Evolutionary conservation across 2,329 filamentous ascomycete genomes (phyloP).

Genomic region (Trichophyton verrucosum): DNA sequence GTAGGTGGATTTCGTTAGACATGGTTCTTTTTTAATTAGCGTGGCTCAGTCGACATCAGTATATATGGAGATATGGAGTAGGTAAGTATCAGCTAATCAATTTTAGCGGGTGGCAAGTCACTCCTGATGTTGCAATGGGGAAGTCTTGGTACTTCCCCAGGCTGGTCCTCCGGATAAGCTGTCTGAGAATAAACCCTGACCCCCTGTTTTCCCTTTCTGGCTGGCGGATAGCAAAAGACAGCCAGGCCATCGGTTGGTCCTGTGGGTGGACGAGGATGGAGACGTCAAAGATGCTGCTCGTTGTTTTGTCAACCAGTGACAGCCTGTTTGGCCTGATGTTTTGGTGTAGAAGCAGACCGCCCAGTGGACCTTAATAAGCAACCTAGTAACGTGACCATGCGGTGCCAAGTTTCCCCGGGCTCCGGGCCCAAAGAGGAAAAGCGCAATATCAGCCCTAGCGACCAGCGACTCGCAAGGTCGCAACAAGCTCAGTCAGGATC

Average conservation of each 20-base stretch:
- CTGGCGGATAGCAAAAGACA: too few relatives aligned
- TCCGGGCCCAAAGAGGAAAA: background rate
- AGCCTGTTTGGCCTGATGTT: too few relatives aligned
- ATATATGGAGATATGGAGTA: too few relatives aligned
- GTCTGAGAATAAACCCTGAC: background rate
- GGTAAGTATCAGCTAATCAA: background rate
- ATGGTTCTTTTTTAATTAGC: background rate
- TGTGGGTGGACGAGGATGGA: background rate
- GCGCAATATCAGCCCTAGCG: too few relatives aligned
- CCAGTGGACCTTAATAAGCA: too few relatives aligned
- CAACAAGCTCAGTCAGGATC: background rate
- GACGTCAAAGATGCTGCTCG: too few relatives aligned
- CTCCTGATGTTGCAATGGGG: background rate
- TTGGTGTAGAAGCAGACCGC: too few relatives aligned
- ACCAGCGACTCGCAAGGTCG: background rate
- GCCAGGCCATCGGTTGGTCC: background rate
- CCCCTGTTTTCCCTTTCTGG: too few relatives aligned
- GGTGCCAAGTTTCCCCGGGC: background rate
- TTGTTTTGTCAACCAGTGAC: too few relatives aligned
- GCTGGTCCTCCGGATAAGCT: background rate
- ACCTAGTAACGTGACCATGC: background rate
- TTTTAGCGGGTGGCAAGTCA: background rate
- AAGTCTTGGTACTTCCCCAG: background rate
- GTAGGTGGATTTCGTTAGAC: background rate
- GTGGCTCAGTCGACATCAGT: background rate